Evolutionary conservation across 1,284 basidiomycete genomes (phyloP), one percentile per base, ranked within the genome.

Genomic region (Cystobasidium sp.): DNA sequence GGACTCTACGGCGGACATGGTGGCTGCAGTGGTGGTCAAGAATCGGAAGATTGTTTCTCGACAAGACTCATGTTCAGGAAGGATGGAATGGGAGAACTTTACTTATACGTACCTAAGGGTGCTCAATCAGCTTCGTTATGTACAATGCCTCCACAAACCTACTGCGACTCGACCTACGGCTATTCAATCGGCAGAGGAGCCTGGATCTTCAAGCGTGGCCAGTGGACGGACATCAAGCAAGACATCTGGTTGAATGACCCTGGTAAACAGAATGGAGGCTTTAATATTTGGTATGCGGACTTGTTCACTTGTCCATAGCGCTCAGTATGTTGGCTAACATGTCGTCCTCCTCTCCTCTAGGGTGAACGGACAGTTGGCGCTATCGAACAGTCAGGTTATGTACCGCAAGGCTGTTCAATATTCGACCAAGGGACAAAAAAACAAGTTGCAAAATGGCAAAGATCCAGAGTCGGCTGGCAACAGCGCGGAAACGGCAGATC

Each of bases 141-240:
- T 80, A 78, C 81, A 0, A 85, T 87, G 3, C 84, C 85, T 46
- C 85, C 86, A 0, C 80, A 82, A 49, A 89, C 89, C 0, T 85
- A 87, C 16, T 92, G 91, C 80, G 86, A 89, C 75, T 79, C 85
- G 0, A 82, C 81, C 1, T 91, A 91, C 77, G 90, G 91, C 0
- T 83, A 91, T 55, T 89, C 89, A 1, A 84, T 94, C 75, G 90
- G 88, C 6, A 87, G 92, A 12, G 91, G 91, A 0, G 84, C 89
- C 0, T 94, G 91, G 85, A 80, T 78, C 2, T 93, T 88, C 83
- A 82, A 85, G 1, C 79, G 83, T 1, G 90, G 90, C 0, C 83
- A 81, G 51, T 92, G 91, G 90, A 91, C 90, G 56, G 85, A 83
- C 51, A 83, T 91, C 71, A 81, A 81, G 22, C 89, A 91, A 80